These are phyloP conservation scores for Betula pendula DNA, from an alignment of 306 rosid species.

Conservation along the genomic window DNA sequence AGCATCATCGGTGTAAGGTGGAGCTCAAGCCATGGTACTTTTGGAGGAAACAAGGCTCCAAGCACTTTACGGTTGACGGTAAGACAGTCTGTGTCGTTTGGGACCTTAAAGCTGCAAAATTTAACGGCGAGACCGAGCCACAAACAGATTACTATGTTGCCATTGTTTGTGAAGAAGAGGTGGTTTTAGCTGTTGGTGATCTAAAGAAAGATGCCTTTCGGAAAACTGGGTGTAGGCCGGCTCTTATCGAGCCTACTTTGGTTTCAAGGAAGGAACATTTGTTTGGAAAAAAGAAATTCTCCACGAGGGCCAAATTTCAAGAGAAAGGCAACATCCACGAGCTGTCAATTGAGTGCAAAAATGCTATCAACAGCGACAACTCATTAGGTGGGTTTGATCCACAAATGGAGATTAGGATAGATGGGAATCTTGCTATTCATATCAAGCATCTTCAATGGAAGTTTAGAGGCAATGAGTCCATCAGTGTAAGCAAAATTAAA, in stretches of 20 bases:
- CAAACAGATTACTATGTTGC: constrained; percentile 72
- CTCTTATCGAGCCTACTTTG: constrained; percentile 63
- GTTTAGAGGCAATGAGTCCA: constrained; percentile 79
- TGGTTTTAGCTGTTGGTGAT: constrained; percentile 74
- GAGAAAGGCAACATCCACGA: constrained; percentile 58
- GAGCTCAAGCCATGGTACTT: constrained; percentile 96
- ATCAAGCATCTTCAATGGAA: constrained; percentile 94
- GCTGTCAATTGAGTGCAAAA: constrained; percentile 64
- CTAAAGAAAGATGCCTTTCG: constrained; percentile 71
- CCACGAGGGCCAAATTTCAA: constrained; percentile 62
- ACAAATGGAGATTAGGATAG: constrained; percentile 79
- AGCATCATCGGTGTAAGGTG: constrained; percentile 60
- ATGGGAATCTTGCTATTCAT: constrained; percentile 68
- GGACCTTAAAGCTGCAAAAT: constrained; percentile 82
- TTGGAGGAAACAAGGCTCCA: constrained; percentile 89
- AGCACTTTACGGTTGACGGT: constrained; percentile 63
- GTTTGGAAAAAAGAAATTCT: constrained; percentile 66
- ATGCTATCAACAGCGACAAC: constrained; percentile 30
- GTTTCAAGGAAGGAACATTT: constrained; percentile 77
- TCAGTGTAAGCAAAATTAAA: constrained; percentile 56
- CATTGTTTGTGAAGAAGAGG: constrained; percentile 69
- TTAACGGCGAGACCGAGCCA: constrained; percentile 75
- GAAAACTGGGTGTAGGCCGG: constrained; percentile 65
- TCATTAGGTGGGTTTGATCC: constrained; percentile 57
- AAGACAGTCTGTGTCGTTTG: constrained; percentile 61